Conservation (phyloP, 2,329 filamentous ascomycete genomes). For the Escovopsis sp. region DNA sequence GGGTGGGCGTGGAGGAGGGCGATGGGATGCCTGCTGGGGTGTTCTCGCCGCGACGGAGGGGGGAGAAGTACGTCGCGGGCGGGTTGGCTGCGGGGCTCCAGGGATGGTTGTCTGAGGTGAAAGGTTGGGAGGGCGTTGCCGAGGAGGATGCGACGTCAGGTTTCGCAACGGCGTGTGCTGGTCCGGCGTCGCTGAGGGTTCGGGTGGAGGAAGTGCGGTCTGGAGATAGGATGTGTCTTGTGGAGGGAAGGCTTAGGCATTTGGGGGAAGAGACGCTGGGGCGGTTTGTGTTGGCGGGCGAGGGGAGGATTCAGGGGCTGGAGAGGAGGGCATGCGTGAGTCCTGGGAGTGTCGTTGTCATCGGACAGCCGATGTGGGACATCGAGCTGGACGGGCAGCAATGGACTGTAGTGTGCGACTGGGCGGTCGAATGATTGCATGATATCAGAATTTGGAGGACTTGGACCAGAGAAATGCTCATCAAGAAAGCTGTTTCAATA, state of each 20-base stretch:
- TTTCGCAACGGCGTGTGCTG: background rate
- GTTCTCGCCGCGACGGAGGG: constrained; percentile 24
- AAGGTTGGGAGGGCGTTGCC: constrained; percentile 16
- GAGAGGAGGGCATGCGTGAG: constrained; percentile 14
- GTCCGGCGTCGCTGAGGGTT: constrained; percentile 11
- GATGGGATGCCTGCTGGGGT: constrained; percentile 12
- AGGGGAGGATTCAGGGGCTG: constrained; percentile 22
- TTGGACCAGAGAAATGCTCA: too few species aligned
- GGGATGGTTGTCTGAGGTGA: constrained; percentile 26
- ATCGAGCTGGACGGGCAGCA: constrained; percentile 17
- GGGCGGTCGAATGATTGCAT: constrained; percentile 13
- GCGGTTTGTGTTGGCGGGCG: constrained; percentile 23
- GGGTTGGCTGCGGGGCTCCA: constrained; percentile 26
- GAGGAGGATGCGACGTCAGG: background rate
- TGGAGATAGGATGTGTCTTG: constrained; percentile 22
- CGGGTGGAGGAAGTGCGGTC: constrained; percentile 16
- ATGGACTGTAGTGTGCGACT: constrained; percentile 27
- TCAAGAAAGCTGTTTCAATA: background rate
- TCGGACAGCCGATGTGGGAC: constrained; percentile 25
- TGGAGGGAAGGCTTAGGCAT: constrained; percentile 7
- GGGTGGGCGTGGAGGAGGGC: constrained; percentile 8
- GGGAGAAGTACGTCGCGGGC: constrained; percentile 20
- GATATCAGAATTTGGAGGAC: too few species aligned
- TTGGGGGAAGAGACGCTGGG: background rate
- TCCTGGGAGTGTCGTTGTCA: constrained; percentile 17